Evolutionary conservation across 2,329 filamentous ascomycete species (phyloP), one percentile per base, ranked within the genome.

Genomic region (Neurospora sp.): DNA sequence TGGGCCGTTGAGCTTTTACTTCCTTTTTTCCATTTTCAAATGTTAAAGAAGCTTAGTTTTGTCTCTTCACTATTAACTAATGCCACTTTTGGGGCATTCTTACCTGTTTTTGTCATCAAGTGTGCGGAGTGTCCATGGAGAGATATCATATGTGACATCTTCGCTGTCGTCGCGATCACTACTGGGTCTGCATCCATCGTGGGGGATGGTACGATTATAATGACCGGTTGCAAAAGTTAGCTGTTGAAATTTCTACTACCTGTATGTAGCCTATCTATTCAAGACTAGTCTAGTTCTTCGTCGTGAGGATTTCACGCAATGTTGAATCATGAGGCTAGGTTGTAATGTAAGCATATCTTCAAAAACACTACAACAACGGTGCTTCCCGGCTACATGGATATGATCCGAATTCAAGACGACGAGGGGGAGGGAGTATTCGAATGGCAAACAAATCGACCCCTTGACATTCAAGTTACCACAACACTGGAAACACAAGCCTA

Each of bases 231-330:
- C 40, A n/a, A 41, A 17, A n/a, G 40, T 0, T 8, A 4, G 40
- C 17, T 41, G 40, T n/a, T 41, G 17, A 2, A n/a, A 1, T n/a
- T 41, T n/a, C 38, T 8, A 41, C 40, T 41, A n/a, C 40, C 17
- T 41, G 17, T n/a, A 8, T 41, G 17, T n/a, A n/a, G 40, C 17
- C 17, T 10, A 5, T 8, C 17, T 8, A 1, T 10, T 8, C 40
- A 4, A 41, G 38, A 41, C 17, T 1, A n/a, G 17, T 41, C 17
- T 1, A n/a, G 17, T 41, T n/a, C 40, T 41, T 41, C 40, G 8
- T n/a, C 8, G n/a, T n/a, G 40, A 4, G 6, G 0, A 1, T 3
- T 8, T n/a, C 1, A 41, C 17, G 8, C 3, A n/a, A n/a, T 41
- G 6, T 41, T 41, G 8, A 8, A 41, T 1, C 40, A 17, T 8